These are phyloP conservation scores for Pythium myriotylum DNA, from an alignment of 352 stramenopile genomes.

Conservation along the genomic window DNA sequence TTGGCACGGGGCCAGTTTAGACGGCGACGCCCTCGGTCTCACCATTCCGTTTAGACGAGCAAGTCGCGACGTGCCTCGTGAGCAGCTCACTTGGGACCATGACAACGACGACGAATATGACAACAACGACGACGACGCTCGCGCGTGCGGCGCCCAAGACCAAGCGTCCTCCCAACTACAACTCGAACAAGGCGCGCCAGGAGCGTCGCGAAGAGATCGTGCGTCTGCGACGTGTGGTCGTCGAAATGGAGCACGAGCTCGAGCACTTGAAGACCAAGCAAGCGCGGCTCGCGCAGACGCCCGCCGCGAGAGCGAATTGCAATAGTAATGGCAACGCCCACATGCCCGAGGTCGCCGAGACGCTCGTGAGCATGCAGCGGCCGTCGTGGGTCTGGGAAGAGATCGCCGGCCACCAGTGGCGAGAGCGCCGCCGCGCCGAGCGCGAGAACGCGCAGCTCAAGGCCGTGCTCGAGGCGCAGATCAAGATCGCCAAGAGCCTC, in stretches of 20 bases:
- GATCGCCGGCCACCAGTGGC: conserved; percentile 20
- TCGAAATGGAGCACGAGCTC: conserved; percentile 24
- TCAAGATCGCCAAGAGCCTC: conserved; percentile 44
- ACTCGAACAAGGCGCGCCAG: conserved; percentile 28
- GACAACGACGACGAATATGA: no score
- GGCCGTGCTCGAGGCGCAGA: conserved; percentile 43
- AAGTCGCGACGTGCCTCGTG: no score
- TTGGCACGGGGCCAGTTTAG: conserved; percentile 1
- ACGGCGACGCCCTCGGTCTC: conserved; percentile 8
- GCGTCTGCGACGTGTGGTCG: conserved; percentile 19
- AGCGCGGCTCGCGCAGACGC: not conserved
- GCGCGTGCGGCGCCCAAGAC: not conserved
- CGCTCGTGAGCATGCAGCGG: not conserved
- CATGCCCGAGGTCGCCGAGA: not conserved
- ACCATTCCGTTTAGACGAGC: conserved; percentile 15
- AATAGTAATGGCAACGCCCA: no score
- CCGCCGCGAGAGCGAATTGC: no score
- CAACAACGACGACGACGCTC: conserved; percentile 4
- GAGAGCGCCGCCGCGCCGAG: conserved; percentile 27
- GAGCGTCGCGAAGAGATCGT: conserved; percentile 23
- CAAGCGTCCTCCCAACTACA: conserved; percentile 19
- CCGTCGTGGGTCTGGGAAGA: conserved; percentile 20
- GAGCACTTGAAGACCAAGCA: conserved; percentile 11
- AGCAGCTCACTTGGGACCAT: no score
- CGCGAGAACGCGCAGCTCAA: conserved; percentile 52